These are phyloP conservation scores for Trametes cingulata DNA, from an alignment of 768 basidiomycete genomes.

Conservation along the genomic window DNA sequence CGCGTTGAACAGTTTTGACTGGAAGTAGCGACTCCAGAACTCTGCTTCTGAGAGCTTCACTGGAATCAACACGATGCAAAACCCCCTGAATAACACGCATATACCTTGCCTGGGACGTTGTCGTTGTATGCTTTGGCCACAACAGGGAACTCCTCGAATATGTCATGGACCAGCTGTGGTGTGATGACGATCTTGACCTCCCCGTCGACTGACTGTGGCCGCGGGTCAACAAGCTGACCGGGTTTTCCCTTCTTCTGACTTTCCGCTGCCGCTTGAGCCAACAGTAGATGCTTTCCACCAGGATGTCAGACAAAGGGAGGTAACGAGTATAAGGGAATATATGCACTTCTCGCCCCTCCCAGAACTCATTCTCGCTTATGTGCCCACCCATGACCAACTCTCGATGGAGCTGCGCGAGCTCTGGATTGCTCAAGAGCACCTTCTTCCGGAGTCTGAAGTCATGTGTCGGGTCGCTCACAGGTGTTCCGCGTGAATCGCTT, in stretches of 20 bases:
- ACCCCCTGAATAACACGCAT: conserved; percentile 3
- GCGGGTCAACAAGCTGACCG: conserved; percentile 84
- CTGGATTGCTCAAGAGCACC: conserved; percentile 76
- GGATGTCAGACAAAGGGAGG: conserved; percentile 29
- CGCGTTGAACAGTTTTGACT: conserved; percentile 92
- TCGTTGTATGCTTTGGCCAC: conserved; percentile 91
- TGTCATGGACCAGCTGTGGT: conserved; percentile 89
- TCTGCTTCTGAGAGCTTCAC: conserved; percentile 81
- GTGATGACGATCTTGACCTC: conserved; percentile 90
- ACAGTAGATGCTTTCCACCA: conserved; percentile 69
- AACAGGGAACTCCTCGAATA: conserved; percentile 97
- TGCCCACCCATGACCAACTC: conserved; percentile 85
- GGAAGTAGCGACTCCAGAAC: conserved; percentile 98
- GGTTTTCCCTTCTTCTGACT: conserved; percentile 78
- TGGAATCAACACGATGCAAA: not conserved
- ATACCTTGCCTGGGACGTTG: conserved; percentile 86
- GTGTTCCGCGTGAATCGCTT: conserved; percentile 53
- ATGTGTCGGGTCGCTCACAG: conserved; percentile 56
- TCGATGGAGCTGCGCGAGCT: conserved; percentile 78
- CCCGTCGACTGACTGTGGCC: conserved; percentile 82
- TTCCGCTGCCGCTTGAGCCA: conserved; percentile 74
- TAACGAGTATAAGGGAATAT: conserved; percentile 13
- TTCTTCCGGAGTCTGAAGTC: conserved; percentile 78
- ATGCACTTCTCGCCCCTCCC: conserved; percentile 90
- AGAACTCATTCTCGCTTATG: conserved; percentile 93